Percentiles rank a stretch among this genome's conserved stretches.
These are phyloP conservation scores for Penicillium sp. DNA, from an alignment of 2,329 filamentous ascomycete species.

Conservation along the genomic window DNA sequence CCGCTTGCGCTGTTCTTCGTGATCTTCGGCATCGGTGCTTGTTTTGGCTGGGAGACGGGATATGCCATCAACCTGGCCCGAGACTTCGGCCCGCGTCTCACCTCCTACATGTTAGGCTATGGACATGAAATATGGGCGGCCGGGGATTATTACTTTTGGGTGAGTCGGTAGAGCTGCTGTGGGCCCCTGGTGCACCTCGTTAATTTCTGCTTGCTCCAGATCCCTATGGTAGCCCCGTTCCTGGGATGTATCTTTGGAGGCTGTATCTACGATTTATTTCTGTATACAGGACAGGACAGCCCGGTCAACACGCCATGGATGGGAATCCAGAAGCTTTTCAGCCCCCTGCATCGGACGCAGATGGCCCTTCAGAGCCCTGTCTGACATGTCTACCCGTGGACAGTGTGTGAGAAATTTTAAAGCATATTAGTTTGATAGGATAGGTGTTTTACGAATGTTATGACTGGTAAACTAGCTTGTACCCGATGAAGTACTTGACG, in stretches of 20 bases:
- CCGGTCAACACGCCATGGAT: conserved; percentile 67
- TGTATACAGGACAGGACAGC: conserved; percentile 65
- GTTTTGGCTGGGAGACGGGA: conserved; percentile 73
- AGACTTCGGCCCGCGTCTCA: conserved; percentile 67
- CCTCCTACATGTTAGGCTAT: conserved; percentile 67
- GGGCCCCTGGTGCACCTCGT: neutral
- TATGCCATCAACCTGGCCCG: conserved; percentile 72
- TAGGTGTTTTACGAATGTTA: too few species aligned
- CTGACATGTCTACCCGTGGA: conserved; percentile 7
- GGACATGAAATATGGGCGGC: conserved; percentile 64
- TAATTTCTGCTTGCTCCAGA: conserved; percentile 39
- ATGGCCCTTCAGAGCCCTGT: conserved; percentile 17
- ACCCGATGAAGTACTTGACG: too few species aligned
- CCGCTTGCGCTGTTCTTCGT: conserved; percentile 67
- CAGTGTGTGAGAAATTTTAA: neutral
- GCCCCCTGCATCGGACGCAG: conserved; percentile 16
- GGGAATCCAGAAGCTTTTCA: conserved; percentile 57
- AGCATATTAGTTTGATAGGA: neutral
- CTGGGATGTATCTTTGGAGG: conserved; percentile 62
- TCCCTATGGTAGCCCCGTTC: conserved; percentile 71
- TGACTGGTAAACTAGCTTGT: too few species aligned
- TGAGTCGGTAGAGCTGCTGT: conserved; percentile 29
- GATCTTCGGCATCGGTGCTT: conserved; percentile 69
- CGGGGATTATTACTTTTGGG: conserved; percentile 71
- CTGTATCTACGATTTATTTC: conserved; percentile 64